These are phyloP conservation scores for Phytomonas francai DNA, from an alignment of 208 protist genomes.

Conservation along the genomic window DNA sequence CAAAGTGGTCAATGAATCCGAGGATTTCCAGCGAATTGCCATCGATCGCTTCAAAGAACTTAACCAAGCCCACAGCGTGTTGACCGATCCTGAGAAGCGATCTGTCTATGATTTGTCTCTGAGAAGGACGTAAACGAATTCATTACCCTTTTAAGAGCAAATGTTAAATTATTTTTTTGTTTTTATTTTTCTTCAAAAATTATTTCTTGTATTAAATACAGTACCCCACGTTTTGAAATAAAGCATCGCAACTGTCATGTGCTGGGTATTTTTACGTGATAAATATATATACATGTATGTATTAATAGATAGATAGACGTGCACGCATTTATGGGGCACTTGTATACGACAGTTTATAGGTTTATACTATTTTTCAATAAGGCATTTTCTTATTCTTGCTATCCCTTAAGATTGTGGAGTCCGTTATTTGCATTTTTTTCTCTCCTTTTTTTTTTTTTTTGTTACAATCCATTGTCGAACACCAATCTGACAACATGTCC, in stretches of 20 bases:
- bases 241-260: no score
- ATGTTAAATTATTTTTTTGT: no score
- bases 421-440: slow-evolving; percentile 6
- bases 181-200: no score
- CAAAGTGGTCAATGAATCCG: slow-evolving; percentile 35
- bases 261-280: no score
- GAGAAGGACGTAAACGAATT: not conserved
- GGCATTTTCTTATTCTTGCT: not conserved
- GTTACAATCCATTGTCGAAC: slow-evolving; percentile 7
- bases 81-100: slow-evolving; percentile 88
- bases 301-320: no score
- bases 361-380: slow-evolving; percentile 6
- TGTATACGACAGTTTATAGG: no score
- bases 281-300: no score
- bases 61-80: slow-evolving; percentile 91
- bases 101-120: slow-evolving; percentile 88
- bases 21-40: slow-evolving; percentile 24
- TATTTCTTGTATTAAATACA: no score
- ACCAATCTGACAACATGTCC: no score
- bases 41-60: slow-evolving; percentile 91
- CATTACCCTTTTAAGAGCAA: no score
- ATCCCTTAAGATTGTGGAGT: not conserved
- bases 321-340: no score
- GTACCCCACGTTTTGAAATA: no score
- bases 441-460: slow-evolving; percentile 13